Percentiles rank a stretch among this genome's conserved stretches.
Conservation (phyloP, 768 basidiomycete genomes). For the Suillus fuscotomentosus region DNA sequence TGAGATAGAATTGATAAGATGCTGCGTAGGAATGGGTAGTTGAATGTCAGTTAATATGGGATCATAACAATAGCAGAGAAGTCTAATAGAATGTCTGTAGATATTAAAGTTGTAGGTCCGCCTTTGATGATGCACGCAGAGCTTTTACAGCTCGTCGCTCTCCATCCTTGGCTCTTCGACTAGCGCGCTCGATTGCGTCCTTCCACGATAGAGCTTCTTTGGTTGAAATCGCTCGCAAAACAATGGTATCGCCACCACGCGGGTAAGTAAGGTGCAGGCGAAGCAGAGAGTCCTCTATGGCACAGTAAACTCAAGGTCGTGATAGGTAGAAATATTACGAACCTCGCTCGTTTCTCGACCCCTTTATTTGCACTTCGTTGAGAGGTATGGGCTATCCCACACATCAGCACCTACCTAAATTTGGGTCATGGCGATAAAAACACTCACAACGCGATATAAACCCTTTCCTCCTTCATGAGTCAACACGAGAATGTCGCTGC, state of each 20-base stretch:
- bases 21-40: background rate
- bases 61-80: background rate
- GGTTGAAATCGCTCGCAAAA: constrained; percentile 52
- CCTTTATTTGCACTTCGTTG: constrained; percentile 61
- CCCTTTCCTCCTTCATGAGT: constrained; percentile 69
- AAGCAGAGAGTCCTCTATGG: constrained; percentile 66
- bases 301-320: background rate
- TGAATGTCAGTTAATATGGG: background rate
- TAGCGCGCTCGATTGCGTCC: constrained; percentile 33
- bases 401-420: background rate
- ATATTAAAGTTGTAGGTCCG: background rate
- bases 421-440: background rate
- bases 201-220: constrained; percentile 61
- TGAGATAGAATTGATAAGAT: constrained; percentile 33
- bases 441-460: constrained; percentile 79
- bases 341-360: constrained; percentile 52
- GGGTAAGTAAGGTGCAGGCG: constrained; percentile 65
- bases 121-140: background rate
- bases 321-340: constrained; percentile 10
- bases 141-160: background rate
- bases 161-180: constrained; percentile 15
- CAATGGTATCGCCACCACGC: constrained; percentile 70
- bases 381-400: constrained; percentile 65
- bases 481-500: constrained; percentile 87
- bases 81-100: background rate